Evolutionary conservation across 805 yeast species (phyloP).

Genomic region (Komagataella pastoris): DNA sequence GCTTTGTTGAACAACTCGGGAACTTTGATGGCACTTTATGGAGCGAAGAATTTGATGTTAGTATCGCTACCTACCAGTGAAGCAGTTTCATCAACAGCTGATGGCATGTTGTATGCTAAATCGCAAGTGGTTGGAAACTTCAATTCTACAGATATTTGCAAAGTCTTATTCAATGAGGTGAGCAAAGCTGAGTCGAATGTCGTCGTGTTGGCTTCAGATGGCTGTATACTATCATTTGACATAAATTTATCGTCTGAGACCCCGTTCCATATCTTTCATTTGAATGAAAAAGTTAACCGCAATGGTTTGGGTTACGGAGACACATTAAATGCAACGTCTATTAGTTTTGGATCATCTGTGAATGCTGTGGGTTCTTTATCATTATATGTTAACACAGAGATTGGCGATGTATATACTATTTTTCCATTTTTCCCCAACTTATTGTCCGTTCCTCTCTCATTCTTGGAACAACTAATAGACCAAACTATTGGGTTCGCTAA

Average conservation of each 20-base stretch:
- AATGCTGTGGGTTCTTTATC: slow-evolving; percentile 32
- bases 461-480: slow-evolving; percentile 19
- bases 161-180: slow-evolving; percentile 23
- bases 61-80: slow-evolving; percentile 12
- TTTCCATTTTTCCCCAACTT: slow-evolving; percentile 51
- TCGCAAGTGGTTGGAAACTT: background rate
- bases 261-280: slow-evolving; percentile 8
- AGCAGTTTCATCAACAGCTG: background rate
- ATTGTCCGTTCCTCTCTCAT: slow-evolving; percentile 20
- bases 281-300: background rate
- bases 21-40: slow-evolving; percentile 16
- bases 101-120: background rate
- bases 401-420: slow-evolving; percentile 45
- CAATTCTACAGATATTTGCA: slow-evolving; percentile 9
- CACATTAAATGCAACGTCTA: slow-evolving; percentile 22
- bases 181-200: slow-evolving; percentile 23
- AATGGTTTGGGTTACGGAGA: background rate
- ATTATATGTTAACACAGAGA: slow-evolving; percentile 35
- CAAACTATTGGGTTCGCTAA: slow-evolving; percentile 12
- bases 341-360: slow-evolving; percentile 28
- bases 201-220: slow-evolving; percentile 20
- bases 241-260: slow-evolving; percentile 11
- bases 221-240: slow-evolving; percentile 17
- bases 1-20: slow-evolving; percentile 16
- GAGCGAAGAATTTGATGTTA: slow-evolving; percentile 12